A percentile compares a stretch with the other conserved stretches of the same genome.
Conservation (phyloP, 148 eudicot species). For the Arbutus unedo region DNA sequence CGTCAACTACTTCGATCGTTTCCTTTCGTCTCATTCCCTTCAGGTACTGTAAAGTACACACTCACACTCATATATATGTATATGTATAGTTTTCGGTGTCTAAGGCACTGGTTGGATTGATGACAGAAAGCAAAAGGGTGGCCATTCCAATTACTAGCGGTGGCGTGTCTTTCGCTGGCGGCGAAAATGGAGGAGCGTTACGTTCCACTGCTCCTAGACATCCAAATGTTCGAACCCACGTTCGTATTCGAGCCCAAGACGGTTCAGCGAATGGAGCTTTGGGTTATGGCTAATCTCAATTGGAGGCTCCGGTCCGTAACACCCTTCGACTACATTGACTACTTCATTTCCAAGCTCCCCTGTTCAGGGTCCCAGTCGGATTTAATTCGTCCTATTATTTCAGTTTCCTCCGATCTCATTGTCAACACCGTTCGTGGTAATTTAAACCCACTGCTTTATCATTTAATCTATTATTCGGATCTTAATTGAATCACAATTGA, state of each 20-base stretch:
- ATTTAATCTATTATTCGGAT: neutral
- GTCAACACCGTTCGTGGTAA: slow-evolving; percentile 36
- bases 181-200: slow-evolving; percentile 37
- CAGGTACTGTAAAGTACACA: slow-evolving; percentile 16
- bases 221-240: slow-evolving; percentile 26
- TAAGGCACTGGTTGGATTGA: neutral
- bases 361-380: neutral
- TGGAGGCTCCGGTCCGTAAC: slow-evolving; percentile 36
- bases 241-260: slow-evolving; percentile 33
- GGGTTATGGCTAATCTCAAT: slow-evolving; percentile 26
- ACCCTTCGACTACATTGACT: slow-evolving; percentile 34
- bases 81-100: no score
- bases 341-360: slow-evolving; percentile 30
- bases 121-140: slow-evolving; percentile 26
- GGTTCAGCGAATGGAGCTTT: slow-evolving; percentile 39
- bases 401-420: slow-evolving; percentile 26
- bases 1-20: slow-evolving; percentile 41
- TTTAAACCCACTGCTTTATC: neutral
- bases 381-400: neutral
- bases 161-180: slow-evolving; percentile 36
- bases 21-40: slow-evolving; percentile 21
- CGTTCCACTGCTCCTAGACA: slow-evolving; percentile 32
- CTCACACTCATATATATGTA: no score
- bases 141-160: slow-evolving; percentile 35
- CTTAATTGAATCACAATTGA: neutral